Conservation (phyloP, 1,284 basidiomycete species). For the Volvariella surrecta region DNA sequence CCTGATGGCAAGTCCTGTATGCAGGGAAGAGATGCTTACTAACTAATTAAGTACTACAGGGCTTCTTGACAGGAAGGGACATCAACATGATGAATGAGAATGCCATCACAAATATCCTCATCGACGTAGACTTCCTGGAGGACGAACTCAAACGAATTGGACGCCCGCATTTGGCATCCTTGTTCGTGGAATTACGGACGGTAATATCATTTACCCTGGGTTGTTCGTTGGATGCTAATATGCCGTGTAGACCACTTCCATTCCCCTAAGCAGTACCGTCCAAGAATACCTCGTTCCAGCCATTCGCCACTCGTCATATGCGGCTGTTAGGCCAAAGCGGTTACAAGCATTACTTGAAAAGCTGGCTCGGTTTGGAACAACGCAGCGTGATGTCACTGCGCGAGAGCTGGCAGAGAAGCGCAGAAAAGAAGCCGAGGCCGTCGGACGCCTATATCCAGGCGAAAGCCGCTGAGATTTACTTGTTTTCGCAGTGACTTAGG, state of each 20-base stretch:
- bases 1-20: slow-evolving; percentile 58
- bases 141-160: slow-evolving; percentile 72
- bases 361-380: slow-evolving; percentile 58
- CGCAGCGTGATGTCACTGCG: slow-evolving; percentile 47
- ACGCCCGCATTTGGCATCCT: slow-evolving; percentile 59
- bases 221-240: slow-evolving; percentile 1
- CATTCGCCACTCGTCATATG: slow-evolving; percentile 65
- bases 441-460: slow-evolving; percentile 61
- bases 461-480: slow-evolving; percentile 37
- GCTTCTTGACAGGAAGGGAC: slow-evolving; percentile 70
- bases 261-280: slow-evolving; percentile 68
- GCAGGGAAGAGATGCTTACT: neutral
- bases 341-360: slow-evolving; percentile 79
- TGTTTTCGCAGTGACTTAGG: slow-evolving; percentile 8
- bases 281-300: slow-evolving; percentile 75
- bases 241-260: slow-evolving; percentile 57
- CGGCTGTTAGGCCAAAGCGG: slow-evolving; percentile 63
- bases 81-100: slow-evolving; percentile 84
- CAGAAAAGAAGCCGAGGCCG: slow-evolving; percentile 71
- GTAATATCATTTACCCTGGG: slow-evolving; percentile 34
- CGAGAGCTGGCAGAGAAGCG: slow-evolving; percentile 64
- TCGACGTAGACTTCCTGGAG: slow-evolving; percentile 83
- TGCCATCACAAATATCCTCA: slow-evolving; percentile 74
- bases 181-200: slow-evolving; percentile 75
- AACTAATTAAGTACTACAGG: slow-evolving; percentile 33